phyloP scores from a whole-genome alignment of 352 stramenopile species.

The Phytopythium cucurbitacearum region DNA sequence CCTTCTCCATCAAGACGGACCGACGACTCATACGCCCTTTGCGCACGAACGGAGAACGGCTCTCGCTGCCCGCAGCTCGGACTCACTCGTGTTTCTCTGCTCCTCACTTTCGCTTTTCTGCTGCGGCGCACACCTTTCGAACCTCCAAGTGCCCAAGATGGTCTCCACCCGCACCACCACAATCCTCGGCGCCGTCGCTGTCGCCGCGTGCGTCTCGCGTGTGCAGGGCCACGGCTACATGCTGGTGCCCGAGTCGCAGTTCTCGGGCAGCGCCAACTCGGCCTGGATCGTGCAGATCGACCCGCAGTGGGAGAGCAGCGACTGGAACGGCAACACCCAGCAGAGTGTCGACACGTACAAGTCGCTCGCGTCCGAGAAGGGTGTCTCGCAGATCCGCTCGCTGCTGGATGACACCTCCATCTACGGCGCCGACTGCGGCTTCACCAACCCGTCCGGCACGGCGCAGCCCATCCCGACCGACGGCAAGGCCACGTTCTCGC shows the following conservation, averaged over 20 bases:
- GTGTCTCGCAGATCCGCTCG: slow-evolving; percentile 22
- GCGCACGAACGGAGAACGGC: too few relatives aligned
- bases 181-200: slow-evolving; percentile 9
- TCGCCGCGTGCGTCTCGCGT: slow-evolving; percentile 13
- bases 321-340: slow-evolving; percentile 27
- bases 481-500: slow-evolving; percentile 27
- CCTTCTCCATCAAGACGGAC: too few relatives aligned
- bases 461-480: slow-evolving; percentile 27
- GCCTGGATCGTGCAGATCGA: slow-evolving; percentile 30
- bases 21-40: too few relatives aligned
- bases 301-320: slow-evolving; percentile 15
- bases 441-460: slow-evolving; percentile 22
- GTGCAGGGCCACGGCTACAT: slow-evolving; percentile 25
- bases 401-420: slow-evolving; percentile 28
- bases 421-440: slow-evolving; percentile 29
- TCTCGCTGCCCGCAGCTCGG: too few relatives aligned
- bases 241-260: slow-evolving; percentile 23
- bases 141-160: too few relatives aligned
- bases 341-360: slow-evolving; percentile 17
- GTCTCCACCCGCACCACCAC: slow-evolving; percentile 1
- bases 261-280: slow-evolving; percentile 17
- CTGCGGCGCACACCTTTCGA: too few relatives aligned
- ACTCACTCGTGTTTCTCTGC: too few relatives aligned
- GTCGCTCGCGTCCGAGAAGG: slow-evolving; percentile 17
- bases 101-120: too few relatives aligned